phyloP scores from a whole-genome alignment of 306 rosid genomes.

The Quercus aquifolioides region DNA sequence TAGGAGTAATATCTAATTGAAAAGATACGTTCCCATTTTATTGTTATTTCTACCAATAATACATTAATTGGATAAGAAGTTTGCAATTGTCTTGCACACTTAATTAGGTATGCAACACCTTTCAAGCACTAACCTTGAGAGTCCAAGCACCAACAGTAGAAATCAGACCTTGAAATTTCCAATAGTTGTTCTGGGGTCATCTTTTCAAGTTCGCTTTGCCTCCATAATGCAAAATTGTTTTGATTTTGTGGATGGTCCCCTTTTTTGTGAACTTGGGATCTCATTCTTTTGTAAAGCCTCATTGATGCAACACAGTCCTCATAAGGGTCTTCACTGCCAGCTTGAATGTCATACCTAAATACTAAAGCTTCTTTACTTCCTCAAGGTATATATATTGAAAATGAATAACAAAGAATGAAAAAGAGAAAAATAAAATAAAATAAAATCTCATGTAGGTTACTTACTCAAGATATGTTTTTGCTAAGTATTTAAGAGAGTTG shows the following conservation, averaged over 20 bases:
- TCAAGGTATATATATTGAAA: not conserved
- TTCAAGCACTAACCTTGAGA: constrained; percentile 18
- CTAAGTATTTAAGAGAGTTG: constrained; percentile 86
- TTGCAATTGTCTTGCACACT: no score
- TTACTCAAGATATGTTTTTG: constrained; percentile 92
- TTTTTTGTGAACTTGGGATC: constrained; percentile 52
- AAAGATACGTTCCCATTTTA: no score
- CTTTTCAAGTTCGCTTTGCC: constrained; percentile 72
- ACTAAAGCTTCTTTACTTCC: not conserved
- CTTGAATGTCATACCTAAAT: constrained; percentile 81
- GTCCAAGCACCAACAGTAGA: constrained; percentile 97
- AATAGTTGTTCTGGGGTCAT: constrained; percentile 86
- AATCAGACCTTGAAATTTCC: constrained; percentile 81
- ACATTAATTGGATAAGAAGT: no score
- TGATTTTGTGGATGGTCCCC: constrained; percentile 70
- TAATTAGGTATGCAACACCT: no score
- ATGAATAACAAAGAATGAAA: not conserved
- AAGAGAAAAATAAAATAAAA: not conserved
- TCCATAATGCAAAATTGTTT: constrained; percentile 66
- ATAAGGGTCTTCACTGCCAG: constrained; percentile 74
- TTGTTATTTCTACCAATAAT: no score
- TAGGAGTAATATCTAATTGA: no score
- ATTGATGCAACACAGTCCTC: constrained; percentile 86
- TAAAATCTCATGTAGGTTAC: constrained; percentile 1
- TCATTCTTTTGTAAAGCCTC: constrained; percentile 88